Conservation (phyloP, 768 basidiomycete genomes). For the Guyanaporus albipodus region DNA sequence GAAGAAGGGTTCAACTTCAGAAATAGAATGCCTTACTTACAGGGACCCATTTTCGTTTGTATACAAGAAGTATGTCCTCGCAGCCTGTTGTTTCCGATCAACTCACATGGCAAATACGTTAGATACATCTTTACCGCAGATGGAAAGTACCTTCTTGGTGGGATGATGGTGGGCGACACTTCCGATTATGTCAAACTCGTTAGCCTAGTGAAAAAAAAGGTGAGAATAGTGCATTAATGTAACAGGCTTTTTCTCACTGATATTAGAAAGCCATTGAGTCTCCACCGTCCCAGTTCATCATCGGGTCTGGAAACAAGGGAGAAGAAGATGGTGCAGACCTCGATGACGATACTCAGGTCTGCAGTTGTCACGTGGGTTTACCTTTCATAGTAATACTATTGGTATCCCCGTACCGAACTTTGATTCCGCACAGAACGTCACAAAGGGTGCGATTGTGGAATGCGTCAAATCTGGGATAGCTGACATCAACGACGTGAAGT, state of each 20-base stretch:
- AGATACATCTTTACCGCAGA: slow-evolving; percentile 67
- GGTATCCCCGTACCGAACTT: not conserved
- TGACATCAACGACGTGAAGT: slow-evolving; percentile 52
- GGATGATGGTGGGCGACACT: slow-evolving; percentile 78
- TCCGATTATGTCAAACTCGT: slow-evolving; percentile 66
- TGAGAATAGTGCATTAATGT: not conserved
- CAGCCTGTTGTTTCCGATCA: not conserved
- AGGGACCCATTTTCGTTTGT: slow-evolving; percentile 66
- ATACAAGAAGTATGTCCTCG: slow-evolving; percentile 55
- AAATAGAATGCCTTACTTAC: slow-evolving; percentile 51
- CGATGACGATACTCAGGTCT: slow-evolving; percentile 69
- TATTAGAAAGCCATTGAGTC: slow-evolving; percentile 59
- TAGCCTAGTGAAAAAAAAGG: slow-evolving; percentile 68
- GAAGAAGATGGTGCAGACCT: slow-evolving; percentile 62
- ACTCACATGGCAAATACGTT: not conserved
- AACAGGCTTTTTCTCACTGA: not conserved
- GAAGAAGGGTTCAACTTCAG: not conserved
- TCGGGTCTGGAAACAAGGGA: slow-evolving; percentile 47
- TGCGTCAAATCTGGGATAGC: slow-evolving; percentile 50
- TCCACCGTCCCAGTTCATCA: slow-evolving; percentile 62
- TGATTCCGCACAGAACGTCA: slow-evolving; percentile 45
- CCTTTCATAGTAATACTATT: not conserved
- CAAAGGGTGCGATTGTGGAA: slow-evolving; percentile 51
- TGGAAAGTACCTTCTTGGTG: slow-evolving; percentile 68
- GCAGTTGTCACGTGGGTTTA: slow-evolving; percentile 55